Base-by-base conservation (phyloP, 768 basidiomycete genomes). In the Mycena alexandri region DNA sequence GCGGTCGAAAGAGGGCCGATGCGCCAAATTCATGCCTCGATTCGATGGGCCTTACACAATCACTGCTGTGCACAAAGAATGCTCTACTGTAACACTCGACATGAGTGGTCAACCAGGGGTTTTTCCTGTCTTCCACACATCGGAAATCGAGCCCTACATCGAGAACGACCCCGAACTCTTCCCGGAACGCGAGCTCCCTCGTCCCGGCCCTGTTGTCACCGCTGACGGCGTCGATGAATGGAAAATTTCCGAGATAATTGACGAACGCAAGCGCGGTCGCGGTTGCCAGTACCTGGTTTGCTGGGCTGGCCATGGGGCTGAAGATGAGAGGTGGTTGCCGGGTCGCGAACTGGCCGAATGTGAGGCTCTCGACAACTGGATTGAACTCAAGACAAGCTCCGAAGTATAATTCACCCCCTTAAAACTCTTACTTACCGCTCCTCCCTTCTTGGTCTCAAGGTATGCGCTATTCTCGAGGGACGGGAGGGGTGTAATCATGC, bases 1-100 rank as follows among this genome's bases (percentile, higher is more conserved):
- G 33, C 25, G 63, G 0, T 50, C 43, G 9, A 74, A 73, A 2
- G 69, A 72, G 3, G 70, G 72, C 5, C 71, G 74, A 0, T 76
- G 77, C 0, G 79, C 80, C 0, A 84, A 84, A 51, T 83, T 83
- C 52, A 79, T 85, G 74, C 78, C 78, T 0, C 61, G 73, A 0
- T 80, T 53, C 17, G 77, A 84, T 56, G 74, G 79, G 0, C 78
- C 75, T 0, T 79, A 73, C 55, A 46, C 0, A 0, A 66, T 84
- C 7, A 42, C 63, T 0, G 55, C 65, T 0, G 75, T 77, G 0
- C 64, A 73, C 42, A 72, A 63, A 0, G 53, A 71, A 19, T 55
- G 60, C 0, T 79, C 74, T 0, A 66, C 70, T 0, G 77, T 78
- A 17, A 75, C 70, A 0, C 62, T 78, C 0, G 71, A 77, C 11